Evolutionary conservation across 306 rosid genomes (phyloP).

Genomic region (Hippophae rhamnoides): DNA sequence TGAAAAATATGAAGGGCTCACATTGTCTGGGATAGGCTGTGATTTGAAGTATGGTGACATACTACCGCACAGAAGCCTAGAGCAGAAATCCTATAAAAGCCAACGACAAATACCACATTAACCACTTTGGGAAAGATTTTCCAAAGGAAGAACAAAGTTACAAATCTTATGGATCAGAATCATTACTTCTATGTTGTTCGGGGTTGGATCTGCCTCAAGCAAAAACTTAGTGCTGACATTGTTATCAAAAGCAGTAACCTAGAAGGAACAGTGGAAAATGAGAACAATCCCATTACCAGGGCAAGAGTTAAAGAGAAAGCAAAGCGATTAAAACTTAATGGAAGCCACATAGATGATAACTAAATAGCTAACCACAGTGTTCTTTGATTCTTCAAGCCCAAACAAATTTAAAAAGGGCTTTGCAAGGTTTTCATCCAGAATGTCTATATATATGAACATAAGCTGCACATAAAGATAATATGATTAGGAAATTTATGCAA

Average conservation of each 20-base stretch:
- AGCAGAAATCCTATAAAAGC: constrained; percentile 61
- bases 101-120: constrained; percentile 18
- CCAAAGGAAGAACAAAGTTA: background rate
- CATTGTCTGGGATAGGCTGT: constrained; percentile 76
- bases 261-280: constrained; percentile 18
- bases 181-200: constrained; percentile 62
- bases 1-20: constrained; percentile 28
- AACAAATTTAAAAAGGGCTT: constrained; percentile 76
- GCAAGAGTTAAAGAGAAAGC: background rate
- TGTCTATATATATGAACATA: constrained; percentile 56
- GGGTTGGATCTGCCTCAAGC: constrained; percentile 56
- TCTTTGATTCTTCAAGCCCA: constrained; percentile 78
- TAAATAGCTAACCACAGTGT: constrained; percentile 55
- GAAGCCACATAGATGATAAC: constrained; percentile 12
- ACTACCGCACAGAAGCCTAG: constrained; percentile 53
- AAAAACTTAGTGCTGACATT: constrained; percentile 65
- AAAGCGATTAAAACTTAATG: constrained; percentile 2
- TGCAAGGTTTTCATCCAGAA: constrained; percentile 75
- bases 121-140: constrained; percentile 9
- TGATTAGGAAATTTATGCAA: constrained; percentile 11
- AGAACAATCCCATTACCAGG: constrained; percentile 12
- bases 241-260: constrained; percentile 80
- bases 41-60: constrained; percentile 67
- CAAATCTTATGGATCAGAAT: constrained; percentile 10
- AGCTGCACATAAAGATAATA: constrained; percentile 42